Conservation (phyloP, 2,329 filamentous ascomycete genomes). For the Aspergillus udagawae region DNA sequence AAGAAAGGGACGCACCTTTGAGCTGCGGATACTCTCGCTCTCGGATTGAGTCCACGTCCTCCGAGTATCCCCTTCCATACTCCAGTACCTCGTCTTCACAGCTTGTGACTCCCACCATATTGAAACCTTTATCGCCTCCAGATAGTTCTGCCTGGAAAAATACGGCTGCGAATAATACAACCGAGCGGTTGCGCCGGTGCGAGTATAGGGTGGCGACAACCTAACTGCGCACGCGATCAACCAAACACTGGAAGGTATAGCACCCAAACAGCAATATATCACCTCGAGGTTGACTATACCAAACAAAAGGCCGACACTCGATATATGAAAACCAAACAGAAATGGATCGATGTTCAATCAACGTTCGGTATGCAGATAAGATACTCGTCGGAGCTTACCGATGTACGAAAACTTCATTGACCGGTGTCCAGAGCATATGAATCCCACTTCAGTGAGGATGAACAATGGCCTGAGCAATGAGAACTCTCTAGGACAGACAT, state of each 20-base stretch:
- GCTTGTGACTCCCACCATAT: constrained; percentile 1
- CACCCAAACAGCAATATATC: not conserved
- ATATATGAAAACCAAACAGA: not conserved
- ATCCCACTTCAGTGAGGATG: not conserved
- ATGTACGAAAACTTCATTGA: constrained; percentile 4
- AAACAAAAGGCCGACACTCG: not conserved
- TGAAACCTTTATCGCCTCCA: not conserved
- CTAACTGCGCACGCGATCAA: not conserved
- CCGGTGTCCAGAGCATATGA: not conserved
- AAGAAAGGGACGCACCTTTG: constrained; percentile 25
- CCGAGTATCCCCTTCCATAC: constrained; percentile 35
- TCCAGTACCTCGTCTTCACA: constrained; percentile 4
- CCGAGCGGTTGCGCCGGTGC: not conserved
- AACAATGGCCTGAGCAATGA: not conserved
- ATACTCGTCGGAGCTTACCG: constrained; percentile 22
- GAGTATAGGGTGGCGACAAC: constrained; percentile 1
- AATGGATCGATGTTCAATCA: not conserved
- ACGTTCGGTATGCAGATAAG: not conserved
- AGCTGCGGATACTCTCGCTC: constrained; percentile 46
- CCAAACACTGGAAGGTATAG: not conserved
- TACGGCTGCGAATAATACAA: not conserved
- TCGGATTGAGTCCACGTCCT: constrained; percentile 47
- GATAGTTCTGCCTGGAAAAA: not conserved
- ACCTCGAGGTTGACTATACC: not conserved
- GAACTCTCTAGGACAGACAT: not conserved